phyloP scores from a whole-genome alignment of 331 rosid genomes.

The Cydonia oblonga region DNA sequence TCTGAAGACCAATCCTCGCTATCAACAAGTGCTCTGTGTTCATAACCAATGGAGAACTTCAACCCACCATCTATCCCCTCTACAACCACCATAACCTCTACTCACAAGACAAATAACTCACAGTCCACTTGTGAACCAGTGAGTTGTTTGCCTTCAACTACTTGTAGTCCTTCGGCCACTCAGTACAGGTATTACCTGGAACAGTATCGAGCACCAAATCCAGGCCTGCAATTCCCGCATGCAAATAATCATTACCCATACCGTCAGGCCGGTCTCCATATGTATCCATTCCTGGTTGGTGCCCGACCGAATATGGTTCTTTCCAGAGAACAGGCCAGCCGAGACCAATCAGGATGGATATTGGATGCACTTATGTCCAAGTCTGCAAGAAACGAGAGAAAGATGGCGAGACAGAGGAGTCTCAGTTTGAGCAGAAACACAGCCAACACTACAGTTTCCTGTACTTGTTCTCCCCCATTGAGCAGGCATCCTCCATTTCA shows the following conservation, averaged over 20 bases:
- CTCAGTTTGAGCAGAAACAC: not conserved
- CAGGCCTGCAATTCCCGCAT: too few relatives aligned
- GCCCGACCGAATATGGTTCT: not conserved
- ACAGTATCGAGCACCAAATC: too few relatives aligned
- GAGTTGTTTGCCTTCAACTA: not conserved
- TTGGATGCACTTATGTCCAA: constrained; percentile 18
- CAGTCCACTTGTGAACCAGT: not conserved
- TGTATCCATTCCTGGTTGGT: not conserved
- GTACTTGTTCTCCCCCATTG: not conserved
- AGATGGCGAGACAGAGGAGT: constrained; percentile 34
- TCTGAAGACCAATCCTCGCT: not conserved
- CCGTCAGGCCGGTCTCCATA: not conserved
- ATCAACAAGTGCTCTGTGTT: not conserved
- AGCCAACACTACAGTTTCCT: not conserved
- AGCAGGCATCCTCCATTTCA: not conserved
- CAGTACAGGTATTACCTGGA: not conserved
- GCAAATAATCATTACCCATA: not conserved
- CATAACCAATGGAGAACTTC: not conserved
- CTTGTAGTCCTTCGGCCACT: not conserved
- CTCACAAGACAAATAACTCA: not conserved
- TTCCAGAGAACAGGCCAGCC: constrained; percentile 2
- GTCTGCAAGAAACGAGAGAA: constrained; percentile 30
- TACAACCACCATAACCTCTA: not conserved
- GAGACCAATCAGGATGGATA: not conserved
- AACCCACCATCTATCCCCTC: not conserved